Evolutionary conservation across 805 yeast genomes (phyloP).

Genomic region (Candida sithepensis): DNA sequence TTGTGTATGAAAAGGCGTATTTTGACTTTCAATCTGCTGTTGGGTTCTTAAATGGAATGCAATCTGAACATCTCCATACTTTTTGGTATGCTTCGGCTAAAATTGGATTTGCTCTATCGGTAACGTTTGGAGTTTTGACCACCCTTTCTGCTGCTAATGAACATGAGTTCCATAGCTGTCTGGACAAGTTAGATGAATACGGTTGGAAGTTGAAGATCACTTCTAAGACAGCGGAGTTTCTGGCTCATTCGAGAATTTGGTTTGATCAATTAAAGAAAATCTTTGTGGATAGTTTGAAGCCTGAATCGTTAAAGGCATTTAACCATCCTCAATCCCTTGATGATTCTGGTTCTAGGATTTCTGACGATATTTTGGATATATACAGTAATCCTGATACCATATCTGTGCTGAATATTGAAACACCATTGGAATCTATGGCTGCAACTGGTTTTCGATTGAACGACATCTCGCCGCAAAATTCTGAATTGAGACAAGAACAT

Average conservation of each 20-base stretch:
- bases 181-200: conserved; percentile 14
- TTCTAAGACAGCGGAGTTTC: conserved; percentile 17
- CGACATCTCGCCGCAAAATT: neutral
- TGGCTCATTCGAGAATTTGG: conserved; percentile 15
- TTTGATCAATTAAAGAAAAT: conserved; percentile 11
- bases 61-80: conserved; percentile 17
- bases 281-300: neutral
- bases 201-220: conserved; percentile 16
- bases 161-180: conserved; percentile 4
- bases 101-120: conserved; percentile 9
- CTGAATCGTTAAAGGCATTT: neutral
- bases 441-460: neutral
- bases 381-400: neutral
- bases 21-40: conserved; percentile 10
- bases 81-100: conserved; percentile 19
- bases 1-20: conserved; percentile 11
- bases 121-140: conserved; percentile 10
- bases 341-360: neutral
- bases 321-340: neutral
- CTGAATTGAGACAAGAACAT: neutral
- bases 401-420: neutral
- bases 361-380: neutral
- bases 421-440: neutral
- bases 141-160: conserved; percentile 6
- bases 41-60: conserved; percentile 13